Conservation (phyloP, 2,329 filamentous ascomycete species). For the Cytospora chrysosperma region DNA sequence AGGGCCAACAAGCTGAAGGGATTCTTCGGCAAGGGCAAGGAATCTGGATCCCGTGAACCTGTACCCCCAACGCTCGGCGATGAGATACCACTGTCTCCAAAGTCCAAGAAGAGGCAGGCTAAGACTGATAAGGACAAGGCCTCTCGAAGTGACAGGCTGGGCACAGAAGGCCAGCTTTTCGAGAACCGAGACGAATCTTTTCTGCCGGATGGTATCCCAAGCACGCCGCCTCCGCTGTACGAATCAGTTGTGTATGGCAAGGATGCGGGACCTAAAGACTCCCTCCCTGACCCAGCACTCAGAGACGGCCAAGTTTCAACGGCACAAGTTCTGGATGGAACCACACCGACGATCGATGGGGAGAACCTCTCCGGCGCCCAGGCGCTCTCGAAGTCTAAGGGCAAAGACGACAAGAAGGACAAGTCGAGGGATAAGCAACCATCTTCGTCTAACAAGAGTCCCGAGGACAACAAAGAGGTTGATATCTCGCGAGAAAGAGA, state of each 20-base stretch:
- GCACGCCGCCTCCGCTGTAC: not conserved
- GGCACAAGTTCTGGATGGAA: not conserved
- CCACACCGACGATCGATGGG: not conserved
- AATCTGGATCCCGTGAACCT: not conserved
- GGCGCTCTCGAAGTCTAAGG: not conserved
- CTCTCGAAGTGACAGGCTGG: not conserved
- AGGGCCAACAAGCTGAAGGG: slow-evolving; percentile 2
- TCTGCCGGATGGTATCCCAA: not conserved
- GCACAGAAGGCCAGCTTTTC: not conserved
- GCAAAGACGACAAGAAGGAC: slow-evolving; percentile 9
- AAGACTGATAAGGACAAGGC: slow-evolving; percentile 1
- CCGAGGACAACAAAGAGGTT: not conserved
- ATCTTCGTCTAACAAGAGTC: not conserved
- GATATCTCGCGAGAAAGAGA: not conserved
- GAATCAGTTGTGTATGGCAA: not conserved
- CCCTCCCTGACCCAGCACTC: not conserved
- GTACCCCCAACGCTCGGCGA: not conserved
- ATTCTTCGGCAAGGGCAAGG: not conserved
- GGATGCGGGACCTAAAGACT: not conserved
- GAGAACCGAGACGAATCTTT: not conserved
- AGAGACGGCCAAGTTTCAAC: not conserved
- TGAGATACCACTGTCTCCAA: not conserved
- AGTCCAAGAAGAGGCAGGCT: not conserved
- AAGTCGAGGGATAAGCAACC: not conserved
- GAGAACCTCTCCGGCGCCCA: not conserved